Evolutionary conservation across 768 basidiomycete genomes (phyloP), one percentile per base, ranked within the genome.

Genomic region (Panellus pusillus): DNA sequence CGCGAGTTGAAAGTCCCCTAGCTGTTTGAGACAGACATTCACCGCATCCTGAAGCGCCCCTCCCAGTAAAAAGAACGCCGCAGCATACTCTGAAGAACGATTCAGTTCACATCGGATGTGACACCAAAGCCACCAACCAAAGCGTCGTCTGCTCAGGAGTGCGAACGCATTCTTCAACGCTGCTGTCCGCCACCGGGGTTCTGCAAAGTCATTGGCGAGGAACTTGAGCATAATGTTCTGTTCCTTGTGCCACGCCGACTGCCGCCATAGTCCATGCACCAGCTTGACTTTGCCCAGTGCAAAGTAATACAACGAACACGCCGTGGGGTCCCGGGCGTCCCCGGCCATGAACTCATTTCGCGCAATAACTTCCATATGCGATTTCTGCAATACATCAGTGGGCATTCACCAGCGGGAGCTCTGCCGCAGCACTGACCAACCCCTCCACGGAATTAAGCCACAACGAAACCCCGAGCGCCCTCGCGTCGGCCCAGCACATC

Each of bases 151-250:
- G 64, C 89, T 79, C 53, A 99, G 68, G 39, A 99, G 72, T 0
- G 93, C 91, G 70, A 87, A 99, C 8, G 97, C 97, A 67, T 99
- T 99, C 75, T 99, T 99, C 53, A 91, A 71, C 2, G 97, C 97
- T 0, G 94, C 95, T 9, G 91, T 93, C 55, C 83, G 84, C 95
- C 95, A 98, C 20, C 92, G 80, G 0, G 84, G 74, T 51, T 87
- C 74, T 2, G 79, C 77, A 60, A 99, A 99, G 68, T 99, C 88
- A 64, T 99, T 97, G 31, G 82, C 76, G 9, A 99, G 70, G 69
- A 99, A 98, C 64, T 90, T 94, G 54, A 99, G 76, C 93, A 93
- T 98, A 47, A 84, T 64, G 6, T 76, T 63, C 62, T 97, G 93
- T 61, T 98, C 97, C 60, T 83, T 89, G 62, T 98, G 95, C 82